Evolutionary conservation across 139 green algal genomes (phyloP).

Genomic region (Closterium sp.): DNA sequence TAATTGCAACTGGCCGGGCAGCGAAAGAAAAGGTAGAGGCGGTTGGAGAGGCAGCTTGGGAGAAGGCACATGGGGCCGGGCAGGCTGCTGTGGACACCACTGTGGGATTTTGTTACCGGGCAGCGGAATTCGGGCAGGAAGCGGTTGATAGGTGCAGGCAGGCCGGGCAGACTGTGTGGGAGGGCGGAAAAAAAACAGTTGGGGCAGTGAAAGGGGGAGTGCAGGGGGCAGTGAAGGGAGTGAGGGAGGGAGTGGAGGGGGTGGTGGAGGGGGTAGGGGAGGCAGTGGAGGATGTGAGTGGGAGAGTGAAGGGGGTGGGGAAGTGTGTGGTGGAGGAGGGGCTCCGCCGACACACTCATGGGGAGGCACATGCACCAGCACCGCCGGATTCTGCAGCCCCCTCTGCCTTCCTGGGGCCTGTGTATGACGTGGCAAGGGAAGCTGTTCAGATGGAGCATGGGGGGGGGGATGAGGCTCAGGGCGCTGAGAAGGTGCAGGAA

Average conservation of each 20-base stretch:
- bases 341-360: neutral
- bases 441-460: neutral
- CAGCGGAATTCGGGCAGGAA: neutral
- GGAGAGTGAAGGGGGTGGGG: neutral
- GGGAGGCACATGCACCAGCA: neutral
- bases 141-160: neutral
- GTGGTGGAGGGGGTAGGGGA: neutral
- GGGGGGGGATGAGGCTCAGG: neutral
- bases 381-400: neutral
- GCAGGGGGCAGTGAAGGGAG: neutral
- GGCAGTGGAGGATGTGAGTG: neutral
- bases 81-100: neutral
- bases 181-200: neutral
- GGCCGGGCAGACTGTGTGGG: neutral
- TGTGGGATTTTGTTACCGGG: neutral
- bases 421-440: neutral
- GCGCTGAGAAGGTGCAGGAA: neutral
- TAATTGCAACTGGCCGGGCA: neutral
- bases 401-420: neutral
- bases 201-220: neutral
- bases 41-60: neutral
- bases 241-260: neutral
- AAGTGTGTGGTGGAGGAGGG: neutral
- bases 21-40: neutral
- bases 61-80: neutral